Conservation (phyloP, 2,329 filamentous ascomycete species). For the Aureobasidium sp. region DNA sequence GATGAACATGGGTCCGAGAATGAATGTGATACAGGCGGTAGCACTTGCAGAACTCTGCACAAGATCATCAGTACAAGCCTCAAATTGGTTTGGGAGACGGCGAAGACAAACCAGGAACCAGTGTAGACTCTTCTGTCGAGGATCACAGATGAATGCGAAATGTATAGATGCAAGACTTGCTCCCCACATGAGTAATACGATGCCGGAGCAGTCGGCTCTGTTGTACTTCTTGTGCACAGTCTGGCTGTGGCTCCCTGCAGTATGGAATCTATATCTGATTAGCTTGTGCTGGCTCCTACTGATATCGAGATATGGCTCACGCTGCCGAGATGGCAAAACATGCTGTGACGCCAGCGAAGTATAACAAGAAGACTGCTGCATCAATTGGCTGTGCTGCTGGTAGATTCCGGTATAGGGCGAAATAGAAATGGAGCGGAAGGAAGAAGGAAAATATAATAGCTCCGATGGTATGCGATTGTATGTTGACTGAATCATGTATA, state of each 20-base stretch:
- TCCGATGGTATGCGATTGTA: conserved; percentile 25
- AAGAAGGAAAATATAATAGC: conserved; percentile 20
- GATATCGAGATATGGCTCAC: not conserved
- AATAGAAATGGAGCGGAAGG: conserved; percentile 25
- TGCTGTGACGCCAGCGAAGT: conserved; percentile 24
- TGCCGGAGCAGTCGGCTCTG: conserved; percentile 25
- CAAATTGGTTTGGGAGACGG: too few relatives aligned
- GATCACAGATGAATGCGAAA: conserved; percentile 24
- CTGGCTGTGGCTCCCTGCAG: conserved; percentile 23
- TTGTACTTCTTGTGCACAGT: conserved; percentile 21
- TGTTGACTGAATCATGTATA: conserved; percentile 22
- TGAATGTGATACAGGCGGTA: conserved; percentile 24
- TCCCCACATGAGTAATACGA: conserved; percentile 27
- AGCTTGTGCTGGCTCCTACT: not conserved
- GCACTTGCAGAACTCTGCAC: conserved; percentile 20
- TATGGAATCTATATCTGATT: conserved; percentile 19
- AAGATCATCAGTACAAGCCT: not conserved
- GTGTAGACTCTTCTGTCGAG: conserved; percentile 19
- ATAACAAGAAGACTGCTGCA: conserved; percentile 23
- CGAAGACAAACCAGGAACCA: conserved; percentile 21
- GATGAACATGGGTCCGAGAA: conserved; percentile 24
- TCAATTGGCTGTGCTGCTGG: conserved; percentile 20
- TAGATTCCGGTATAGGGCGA: conserved; percentile 1
- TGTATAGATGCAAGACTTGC: conserved; percentile 26
- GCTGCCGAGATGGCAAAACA: conserved; percentile 26